Evolutionary conservation across 208 protist genomes (phyloP), one percentile per base, ranked within the genome.

Genomic region (Wallacemonas sp.): DNA sequence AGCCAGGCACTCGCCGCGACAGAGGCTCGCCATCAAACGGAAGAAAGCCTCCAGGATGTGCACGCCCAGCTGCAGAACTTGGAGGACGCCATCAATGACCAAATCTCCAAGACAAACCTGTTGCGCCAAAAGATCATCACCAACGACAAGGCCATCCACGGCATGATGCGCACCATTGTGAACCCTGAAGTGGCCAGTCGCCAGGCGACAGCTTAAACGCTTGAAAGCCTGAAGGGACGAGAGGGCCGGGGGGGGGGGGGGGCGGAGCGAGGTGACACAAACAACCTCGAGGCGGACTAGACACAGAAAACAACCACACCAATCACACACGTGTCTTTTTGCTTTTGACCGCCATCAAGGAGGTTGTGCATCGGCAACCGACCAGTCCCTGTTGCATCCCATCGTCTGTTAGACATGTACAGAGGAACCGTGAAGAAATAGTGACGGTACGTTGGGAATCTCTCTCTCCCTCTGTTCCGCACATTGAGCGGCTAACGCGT

Each of bases 31-130:
- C 84, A 88, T 25, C 82, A 92, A 70, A 96, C 91, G 52, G 81
- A 84, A 68, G 87, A 94, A 66, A 90, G 82, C 63, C 64, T 96
- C 36, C 87, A 92, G 68, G 86, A 89, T 57, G 79, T 94, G 3
- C 79, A 92, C 29, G 86, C 83, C 7, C 81, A 96, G 52, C 69
- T 94, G 48, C 85, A 94, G 57, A 88, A 80, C 65, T 29, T 96
- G 11, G 88, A 96, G 65, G 91, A 96, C 59, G 86, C 87, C 46
- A 94, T 94, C 52, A 90, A 65, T 36, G 91, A 96, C 45, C 91
- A 96, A 70, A 79, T 93, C 61, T 74, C 85, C 1, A 96, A 96
- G 67, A 96, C 84, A 4, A 91, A 93, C 66, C 85, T 89, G 50
- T 64, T 94, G 39, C 87, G 84, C 2, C 79, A 78, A 48, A 86